phyloP scores from a whole-genome alignment of 768 basidiomycete species.

The Albatrellus ellisii region DNA sequence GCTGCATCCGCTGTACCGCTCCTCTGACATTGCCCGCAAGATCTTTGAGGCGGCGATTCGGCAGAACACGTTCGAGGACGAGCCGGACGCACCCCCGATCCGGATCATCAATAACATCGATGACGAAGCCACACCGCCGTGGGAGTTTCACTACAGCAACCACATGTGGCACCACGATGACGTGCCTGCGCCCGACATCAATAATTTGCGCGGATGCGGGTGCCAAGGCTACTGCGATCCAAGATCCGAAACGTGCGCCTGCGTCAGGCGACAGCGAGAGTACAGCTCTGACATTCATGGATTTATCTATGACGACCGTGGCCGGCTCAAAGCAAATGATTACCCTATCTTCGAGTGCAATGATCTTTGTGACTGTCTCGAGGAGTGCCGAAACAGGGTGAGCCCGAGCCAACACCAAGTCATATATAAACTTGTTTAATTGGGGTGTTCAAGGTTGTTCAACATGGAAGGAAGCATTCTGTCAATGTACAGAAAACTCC shows the following conservation, averaged over 20 bases:
- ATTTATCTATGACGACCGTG: conserved; percentile 58
- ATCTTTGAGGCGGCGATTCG: conserved; percentile 56
- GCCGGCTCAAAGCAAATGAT: conserved; percentile 30
- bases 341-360: conserved; percentile 83
- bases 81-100: conserved; percentile 58
- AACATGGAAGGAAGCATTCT: conserved; percentile 54
- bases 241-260: conserved; percentile 58
- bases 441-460: conserved; percentile 56
- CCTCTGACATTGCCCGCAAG: conserved; percentile 29
- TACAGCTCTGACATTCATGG: conserved; percentile 31
- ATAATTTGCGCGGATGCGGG: conserved; percentile 49
- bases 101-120: conserved; percentile 57
- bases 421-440: background rate
- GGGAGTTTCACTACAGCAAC: conserved; percentile 86
- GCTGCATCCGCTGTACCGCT: conserved; percentile 27
- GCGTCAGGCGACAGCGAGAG: conserved; percentile 41
- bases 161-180: conserved; percentile 59
- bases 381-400: conserved; percentile 75
- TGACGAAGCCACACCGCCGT: conserved; percentile 50
- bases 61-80: conserved; percentile 51
- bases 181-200: conserved; percentile 52
- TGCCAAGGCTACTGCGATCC: conserved; percentile 72
- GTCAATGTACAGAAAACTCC: conserved; percentile 58
- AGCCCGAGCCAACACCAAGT: conserved; percentile 14
- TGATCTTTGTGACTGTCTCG: conserved; percentile 65